Conservation (phyloP, 768 basidiomycete species). For the Amanita fuliginea region DNA sequence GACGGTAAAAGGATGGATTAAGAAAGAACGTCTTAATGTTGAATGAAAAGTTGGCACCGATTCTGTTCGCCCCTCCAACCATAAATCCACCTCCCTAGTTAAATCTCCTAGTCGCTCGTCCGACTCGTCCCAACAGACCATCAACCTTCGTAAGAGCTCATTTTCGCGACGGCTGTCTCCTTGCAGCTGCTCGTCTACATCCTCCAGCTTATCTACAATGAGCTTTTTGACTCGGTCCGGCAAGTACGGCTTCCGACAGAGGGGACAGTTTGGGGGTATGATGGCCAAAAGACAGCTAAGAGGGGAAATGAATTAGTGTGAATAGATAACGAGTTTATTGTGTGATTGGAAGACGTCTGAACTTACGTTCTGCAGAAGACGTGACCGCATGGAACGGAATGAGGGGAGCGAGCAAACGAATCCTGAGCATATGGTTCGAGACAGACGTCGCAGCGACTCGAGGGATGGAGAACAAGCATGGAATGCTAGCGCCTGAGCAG, state of each 20-base stretch:
- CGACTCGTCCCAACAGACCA: conserved; percentile 28
- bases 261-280: conserved; percentile 44
- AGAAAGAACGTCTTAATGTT: background rate
- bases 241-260: conserved; percentile 53
- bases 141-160: conserved; percentile 26
- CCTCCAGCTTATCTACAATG: conserved; percentile 45
- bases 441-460: conserved; percentile 71
- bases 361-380: conserved; percentile 61
- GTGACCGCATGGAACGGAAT: conserved; percentile 70
- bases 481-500: background rate
- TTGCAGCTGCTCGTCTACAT: conserved; percentile 17
- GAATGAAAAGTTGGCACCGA: conserved; percentile 19
- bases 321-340: background rate
- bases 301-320: background rate
- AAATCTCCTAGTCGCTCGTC: conserved; percentile 24
- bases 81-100: conserved; percentile 36
- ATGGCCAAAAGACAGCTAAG: conserved; percentile 44
- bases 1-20: background rate
- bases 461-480: conserved; percentile 55
- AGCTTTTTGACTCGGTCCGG: conserved; percentile 52
- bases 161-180: conserved; percentile 15
- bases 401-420: conserved; percentile 39
- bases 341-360: conserved; percentile 5
- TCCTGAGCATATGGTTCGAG: conserved; percentile 51
- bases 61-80: conserved; percentile 35